These are phyloP conservation scores for Populus simonii DNA, from an alignment of 345 rosid species.

Conservation along the genomic window DNA sequence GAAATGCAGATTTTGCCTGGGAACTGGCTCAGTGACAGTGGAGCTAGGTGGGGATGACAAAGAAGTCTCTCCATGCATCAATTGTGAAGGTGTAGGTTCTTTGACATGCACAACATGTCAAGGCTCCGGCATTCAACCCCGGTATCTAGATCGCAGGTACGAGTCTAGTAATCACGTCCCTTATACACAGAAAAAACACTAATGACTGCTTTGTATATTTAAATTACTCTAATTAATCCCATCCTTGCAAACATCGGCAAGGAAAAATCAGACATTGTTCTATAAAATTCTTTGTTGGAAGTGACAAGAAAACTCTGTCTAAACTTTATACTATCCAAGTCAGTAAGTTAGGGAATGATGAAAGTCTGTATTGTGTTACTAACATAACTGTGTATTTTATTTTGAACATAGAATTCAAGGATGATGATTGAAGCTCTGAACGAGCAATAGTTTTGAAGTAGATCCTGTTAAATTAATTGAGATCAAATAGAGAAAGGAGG, in stretches of 20 bases:
- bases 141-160: conserved; percentile 97
- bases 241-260: not conserved
- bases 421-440: conserved; percentile 47
- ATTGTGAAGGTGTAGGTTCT: conserved; percentile 80
- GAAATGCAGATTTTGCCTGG: conserved; percentile 81
- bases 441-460: conserved; percentile 18
- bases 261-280: not conserved
- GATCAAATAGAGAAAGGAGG: no score
- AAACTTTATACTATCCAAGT: not conserved
- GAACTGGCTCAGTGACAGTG: conserved; percentile 60
- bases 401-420: conserved; percentile 29
- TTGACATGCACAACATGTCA: conserved; percentile 96
- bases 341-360: not conserved
- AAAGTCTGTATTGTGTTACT: not conserved
- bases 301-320: not conserved
- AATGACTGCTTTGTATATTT: not conserved
- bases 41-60: conserved; percentile 79
- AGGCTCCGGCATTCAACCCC: conserved; percentile 92
- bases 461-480: no score
- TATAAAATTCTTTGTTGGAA: not conserved
- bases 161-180: not conserved
- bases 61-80: conserved; percentile 74
- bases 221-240: not conserved
- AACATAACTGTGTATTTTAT: not conserved
- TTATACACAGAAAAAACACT: not conserved